Evolutionary conservation across 495 filamentous ascomycete genomes (phyloP).

Genomic region (Penicillium tannophilum): DNA sequence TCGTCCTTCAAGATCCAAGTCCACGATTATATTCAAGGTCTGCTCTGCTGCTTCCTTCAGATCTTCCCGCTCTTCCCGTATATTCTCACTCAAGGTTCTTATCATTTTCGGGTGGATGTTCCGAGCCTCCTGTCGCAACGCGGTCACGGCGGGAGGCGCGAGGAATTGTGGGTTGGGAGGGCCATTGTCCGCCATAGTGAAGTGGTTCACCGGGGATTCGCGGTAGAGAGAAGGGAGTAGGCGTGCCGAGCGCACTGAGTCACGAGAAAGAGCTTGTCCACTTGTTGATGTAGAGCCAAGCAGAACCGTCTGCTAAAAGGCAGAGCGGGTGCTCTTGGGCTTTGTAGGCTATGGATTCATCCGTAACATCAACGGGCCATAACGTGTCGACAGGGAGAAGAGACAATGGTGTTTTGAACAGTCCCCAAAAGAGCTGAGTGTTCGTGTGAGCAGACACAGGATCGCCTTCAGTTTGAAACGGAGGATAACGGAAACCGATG

Average conservation of each 20-base stretch:
- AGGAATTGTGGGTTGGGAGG: slow-evolving; percentile 45
- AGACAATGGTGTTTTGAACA: neutral
- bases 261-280: slow-evolving; percentile 9
- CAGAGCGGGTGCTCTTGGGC: slow-evolving; percentile 50
- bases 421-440: neutral
- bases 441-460: neutral
- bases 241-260: neutral
- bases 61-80: slow-evolving; percentile 82
- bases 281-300: slow-evolving; percentile 25
- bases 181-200: slow-evolving; percentile 51
- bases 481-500: slow-evolving; percentile 31
- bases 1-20: slow-evolving; percentile 83
- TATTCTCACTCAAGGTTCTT: slow-evolving; percentile 64
- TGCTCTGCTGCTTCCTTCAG: slow-evolving; percentile 94
- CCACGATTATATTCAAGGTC: slow-evolving; percentile 91
- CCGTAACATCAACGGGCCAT: slow-evolving; percentile 50
- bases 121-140: slow-evolving; percentile 56
- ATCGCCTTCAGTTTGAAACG: slow-evolving; percentile 18
- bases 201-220: neutral
- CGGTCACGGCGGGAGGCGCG: slow-evolving; percentile 53
- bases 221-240: neutral
- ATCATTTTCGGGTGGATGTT: slow-evolving; percentile 52
- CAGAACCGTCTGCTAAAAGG: slow-evolving; percentile 52
- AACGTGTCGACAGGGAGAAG: slow-evolving; percentile 20
- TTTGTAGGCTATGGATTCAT: slow-evolving; percentile 46